Evolutionary conservation across 306 rosid genomes (phyloP), one percentile per base, ranked within the genome.

Genomic region (Lathyrus sativus): DNA sequence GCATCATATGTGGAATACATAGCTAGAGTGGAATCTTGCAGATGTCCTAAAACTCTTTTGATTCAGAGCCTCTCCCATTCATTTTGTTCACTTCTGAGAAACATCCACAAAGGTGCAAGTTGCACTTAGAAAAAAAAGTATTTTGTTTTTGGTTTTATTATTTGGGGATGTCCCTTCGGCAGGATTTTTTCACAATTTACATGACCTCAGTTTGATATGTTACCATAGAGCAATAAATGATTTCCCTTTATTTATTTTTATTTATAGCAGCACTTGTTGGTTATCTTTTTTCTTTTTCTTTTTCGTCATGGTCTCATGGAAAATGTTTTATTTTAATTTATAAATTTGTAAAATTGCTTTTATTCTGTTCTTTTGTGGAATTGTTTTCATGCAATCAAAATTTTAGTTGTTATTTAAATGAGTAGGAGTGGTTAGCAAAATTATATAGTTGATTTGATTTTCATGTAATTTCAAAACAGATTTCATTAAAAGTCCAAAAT

Each of bases 21-120:
- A 13, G 19, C 12, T 54, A 35, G 67, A 76, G 49, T 59, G 77
- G 18, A 39, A 68, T 68, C 54, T 51, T 59, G 65, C 67, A 26
- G 10, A 67, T 67, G 37, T 33, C 53, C 44, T 57, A 18, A 42
- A 18, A 55, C 80, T 48, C 46, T 67, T 35, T 35, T 6, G 54
- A 67, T 53, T 46, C 41, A 28, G 22, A 46, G 62, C 51, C 50
- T 35, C 72, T 61, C 45, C 73, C 67, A 50, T 71, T 55, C 67
- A 71, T 82, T 81, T 82, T 72, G 73, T 79, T 74, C 74, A 71
- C 48, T 63, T 44, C 69, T 17, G 33, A 74, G 45, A 64, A 71
- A 60, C 62, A 31, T 55, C 61, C 55, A 14, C 63, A 58, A 62
- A 51, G 4, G 68, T 80, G 74, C 67, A 65, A 68, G 46, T 49